These are phyloP conservation scores for Leccinum uliginosum DNA, from an alignment of 768 basidiomycete genomes.

Conservation along the genomic window DNA sequence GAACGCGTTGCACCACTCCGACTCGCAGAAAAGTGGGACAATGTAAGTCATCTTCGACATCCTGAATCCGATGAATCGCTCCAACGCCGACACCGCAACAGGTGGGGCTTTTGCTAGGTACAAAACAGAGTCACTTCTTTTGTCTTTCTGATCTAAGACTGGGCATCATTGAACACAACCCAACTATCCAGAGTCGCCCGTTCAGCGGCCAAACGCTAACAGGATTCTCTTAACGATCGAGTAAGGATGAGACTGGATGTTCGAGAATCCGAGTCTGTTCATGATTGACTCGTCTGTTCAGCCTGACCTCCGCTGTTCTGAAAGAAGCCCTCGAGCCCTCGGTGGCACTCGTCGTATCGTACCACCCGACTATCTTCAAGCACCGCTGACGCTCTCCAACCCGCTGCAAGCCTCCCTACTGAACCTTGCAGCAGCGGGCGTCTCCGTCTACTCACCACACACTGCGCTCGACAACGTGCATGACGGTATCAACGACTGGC, in stretches of 20 bases:
- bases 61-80: background rate
- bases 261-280: constrained; percentile 9
- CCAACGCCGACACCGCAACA: constrained; percentile 24
- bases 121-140: constrained; percentile 14
- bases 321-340: constrained; percentile 60
- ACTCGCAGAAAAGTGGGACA: constrained; percentile 91
- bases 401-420: constrained; percentile 80
- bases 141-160: constrained; percentile 6
- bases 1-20: constrained; percentile 81
- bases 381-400: constrained; percentile 71
- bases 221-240: constrained; percentile 68
- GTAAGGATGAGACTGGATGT: constrained; percentile 33
- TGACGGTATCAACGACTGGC: constrained; percentile 90
- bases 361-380: constrained; percentile 83
- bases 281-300: constrained; percentile 32
- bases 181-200: constrained; percentile 47
- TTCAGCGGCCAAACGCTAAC: constrained; percentile 41
- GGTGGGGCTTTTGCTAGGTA: constrained; percentile 76
- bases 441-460: constrained; percentile 86
- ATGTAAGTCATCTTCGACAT: constrained; percentile 50
- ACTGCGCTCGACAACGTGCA: constrained; percentile 81
- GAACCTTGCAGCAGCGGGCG: constrained; percentile 73
- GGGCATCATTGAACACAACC: background rate
- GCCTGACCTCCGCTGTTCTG: constrained; percentile 69
- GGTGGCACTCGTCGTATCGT: constrained; percentile 68